Evolutionary conservation across 2,329 filamentous ascomycete genomes (phyloP), one percentile per base, ranked within the genome.

Genomic region (Talaromyces sp.): DNA sequence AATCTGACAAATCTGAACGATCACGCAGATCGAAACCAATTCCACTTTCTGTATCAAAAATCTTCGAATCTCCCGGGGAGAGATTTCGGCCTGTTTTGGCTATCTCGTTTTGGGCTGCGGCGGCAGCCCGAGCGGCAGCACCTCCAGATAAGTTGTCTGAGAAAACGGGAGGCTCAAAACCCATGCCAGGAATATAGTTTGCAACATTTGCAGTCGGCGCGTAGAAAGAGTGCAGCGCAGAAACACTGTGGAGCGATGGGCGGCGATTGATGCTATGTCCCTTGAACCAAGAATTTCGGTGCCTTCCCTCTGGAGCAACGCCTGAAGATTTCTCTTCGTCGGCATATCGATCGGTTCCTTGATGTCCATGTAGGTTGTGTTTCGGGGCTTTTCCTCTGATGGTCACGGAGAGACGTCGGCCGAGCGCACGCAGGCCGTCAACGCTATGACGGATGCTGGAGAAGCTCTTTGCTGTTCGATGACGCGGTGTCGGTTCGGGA

Each of bases 101-200:
- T 64, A 78, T 61, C 61, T 82, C 80, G 68, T 83, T 83, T 69
- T 82, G 80, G n/a, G 80, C 80, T n/a, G 81, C 81, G 3, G 80
- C 81, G 11, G 81, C 79, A 33, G 80, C 81, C 63, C 81, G 76
- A 15, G 81, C 81, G 10, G 80, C 80, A 4, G 81, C 78, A 22
- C 80, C 80, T 9, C 76, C 74, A 37, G 70, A 75, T n/a, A 75
- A 70, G 49, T 79, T 73, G 65, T 79, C 72, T 0, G 79, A 75
- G 37, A 81, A 68, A 43, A 80, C 70, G 5, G 80, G 79, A 25
- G 77, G 76, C 50, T 77, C 77, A 49, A 70, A 66, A 15, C 76
- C 77, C 67, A 72, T 72, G 15, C 76, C 76, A 9, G 78, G 77
- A 57, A 80, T 73, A 3, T 77, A 76, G 7, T 67, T 69, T 15